Evolutionary conservation across 139 green algal genomes (phyloP), one percentile per base, ranked within the genome.

Genomic region (Ulvella scutata): DNA sequence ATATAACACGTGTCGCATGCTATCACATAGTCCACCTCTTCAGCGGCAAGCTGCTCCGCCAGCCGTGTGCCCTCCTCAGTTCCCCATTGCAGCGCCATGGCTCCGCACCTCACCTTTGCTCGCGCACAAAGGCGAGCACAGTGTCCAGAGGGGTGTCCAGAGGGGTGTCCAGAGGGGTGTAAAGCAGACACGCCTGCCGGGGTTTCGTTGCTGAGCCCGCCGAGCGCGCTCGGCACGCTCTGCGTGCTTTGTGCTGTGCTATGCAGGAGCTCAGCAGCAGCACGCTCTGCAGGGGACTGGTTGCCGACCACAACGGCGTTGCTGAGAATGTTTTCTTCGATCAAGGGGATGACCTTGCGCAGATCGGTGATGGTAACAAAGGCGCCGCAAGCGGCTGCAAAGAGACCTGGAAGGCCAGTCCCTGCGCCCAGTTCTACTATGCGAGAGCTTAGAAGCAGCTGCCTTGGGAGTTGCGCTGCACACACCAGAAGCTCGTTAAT

Each of bases 21-120:
- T 26, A 67, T 10, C 51, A 67, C 51, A 6, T 36, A 36, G 51
- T 67, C 51, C 7, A 67, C 17, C 9, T 26, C 51, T 10, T 6
- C 13, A 9, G 51, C 9, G 13, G 51, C 51, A 10, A 67, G 51
- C 13, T 67, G n/a, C 51, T 26, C 17, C 17, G 51, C 51, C 17
- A n/a, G 51, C 9, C 9, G 9, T 26, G 33, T 6, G 51, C 51
- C 51, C 51, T 26, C 51, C 7, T 10, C 17, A 7, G 9, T 31
- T n/a, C 51, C 51, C 51, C 51, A 67, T 26, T 67, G n/a, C 51
- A 67, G 51, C 51, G 51, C 51, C n/a, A n/a, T n/a, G n/a, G n/a
- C n/a, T n/a, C n/a, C n/a, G n/a, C n/a, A n/a, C n/a, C n/a, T n/a
- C n/a, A n/a, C n/a, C n/a, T n/a, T n/a, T n/a, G n/a, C n/a, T n/a